Conservation (phyloP, 345 rosid species). For the Camelina neglecta region DNA sequence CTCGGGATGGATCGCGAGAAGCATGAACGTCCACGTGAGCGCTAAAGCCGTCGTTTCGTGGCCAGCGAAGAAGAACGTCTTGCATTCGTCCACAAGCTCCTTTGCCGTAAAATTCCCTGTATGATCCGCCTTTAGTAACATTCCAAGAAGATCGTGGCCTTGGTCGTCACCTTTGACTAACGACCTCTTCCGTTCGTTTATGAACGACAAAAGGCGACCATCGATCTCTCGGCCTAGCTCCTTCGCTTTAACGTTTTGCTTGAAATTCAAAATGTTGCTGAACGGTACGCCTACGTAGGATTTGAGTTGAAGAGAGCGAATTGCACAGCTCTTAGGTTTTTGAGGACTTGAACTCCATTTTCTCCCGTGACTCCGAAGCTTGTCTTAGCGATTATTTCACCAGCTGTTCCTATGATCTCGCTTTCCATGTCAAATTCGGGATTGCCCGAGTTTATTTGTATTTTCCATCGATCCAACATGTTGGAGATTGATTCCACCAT, state of each 20-base stretch:
- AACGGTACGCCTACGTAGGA: constrained; percentile 87
- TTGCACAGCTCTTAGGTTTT: constrained; percentile 78
- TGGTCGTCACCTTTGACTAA: constrained; percentile 16
- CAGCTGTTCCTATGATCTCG: constrained; percentile 69
- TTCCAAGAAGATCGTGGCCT: constrained; percentile 61
- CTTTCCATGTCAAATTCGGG: constrained; percentile 72
- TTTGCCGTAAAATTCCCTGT: constrained; percentile 51
- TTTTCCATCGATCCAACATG: constrained; percentile 77
- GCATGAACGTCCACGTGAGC: constrained; percentile 83
- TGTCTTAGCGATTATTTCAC: constrained; percentile 85
- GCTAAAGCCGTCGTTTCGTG: constrained; percentile 95
- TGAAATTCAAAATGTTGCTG: constrained; percentile 56
- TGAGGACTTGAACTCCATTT: constrained; percentile 59
- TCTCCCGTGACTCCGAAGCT: constrained; percentile 77
- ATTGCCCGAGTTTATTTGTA: constrained; percentile 52
- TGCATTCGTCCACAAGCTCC: constrained; percentile 89
- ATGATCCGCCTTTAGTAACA: constrained; percentile 54
- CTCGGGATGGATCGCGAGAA: constrained; percentile 70
- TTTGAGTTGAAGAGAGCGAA: constrained; percentile 69
- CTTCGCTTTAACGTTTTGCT: constrained; percentile 56
- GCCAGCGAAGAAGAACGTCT: constrained; percentile 94
- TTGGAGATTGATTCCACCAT: constrained; percentile 80
- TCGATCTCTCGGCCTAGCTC: constrained; percentile 81
- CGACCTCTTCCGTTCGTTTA: constrained; percentile 51
- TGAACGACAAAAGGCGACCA: constrained; percentile 58